Conservation (phyloP, 2,329 filamentous ascomycete species). For the Neocucurbitaria cava region DNA sequence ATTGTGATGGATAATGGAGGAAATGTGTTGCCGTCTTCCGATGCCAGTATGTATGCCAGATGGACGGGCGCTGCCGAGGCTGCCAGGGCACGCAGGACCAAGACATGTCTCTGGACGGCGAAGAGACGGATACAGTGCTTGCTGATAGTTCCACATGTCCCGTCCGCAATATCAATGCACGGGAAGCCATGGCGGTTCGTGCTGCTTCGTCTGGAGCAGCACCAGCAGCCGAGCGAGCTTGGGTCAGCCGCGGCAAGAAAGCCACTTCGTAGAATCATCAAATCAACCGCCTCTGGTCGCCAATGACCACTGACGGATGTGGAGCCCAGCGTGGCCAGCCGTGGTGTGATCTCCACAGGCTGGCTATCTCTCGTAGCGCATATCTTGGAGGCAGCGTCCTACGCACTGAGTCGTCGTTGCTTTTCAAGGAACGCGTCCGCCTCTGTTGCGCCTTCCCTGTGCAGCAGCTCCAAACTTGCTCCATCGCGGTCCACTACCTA, state of each 20-base stretch:
- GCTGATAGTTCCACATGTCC: neutral
- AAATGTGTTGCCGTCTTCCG: no score
- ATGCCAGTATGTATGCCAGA: no score
- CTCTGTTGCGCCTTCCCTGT: slow-evolving; percentile 13
- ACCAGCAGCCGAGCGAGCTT: neutral
- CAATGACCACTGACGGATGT: neutral
- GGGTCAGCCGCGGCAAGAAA: slow-evolving; percentile 3
- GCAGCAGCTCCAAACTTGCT: slow-evolving; percentile 1
- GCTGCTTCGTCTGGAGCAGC: neutral
- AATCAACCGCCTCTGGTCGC: neutral
- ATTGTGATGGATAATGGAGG: neutral
- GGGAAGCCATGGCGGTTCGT: neutral
- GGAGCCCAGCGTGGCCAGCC: neutral
- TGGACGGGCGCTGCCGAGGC: neutral
- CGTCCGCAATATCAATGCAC: neutral
- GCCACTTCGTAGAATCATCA: slow-evolving; percentile 1
- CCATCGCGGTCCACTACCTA: neutral
- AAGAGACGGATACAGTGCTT: neutral
- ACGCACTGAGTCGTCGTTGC: slow-evolving; percentile 13
- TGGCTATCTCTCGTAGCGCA: slow-evolving; percentile 5
- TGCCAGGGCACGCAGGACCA: neutral
- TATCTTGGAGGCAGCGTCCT: slow-evolving; percentile 2
- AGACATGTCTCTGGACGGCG: neutral
- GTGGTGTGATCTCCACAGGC: neutral
- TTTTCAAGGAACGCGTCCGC: slow-evolving; percentile 6